These are phyloP conservation scores for Globisporangium mamillatum DNA, from an alignment of 352 stramenopile species.

Conservation along the genomic window DNA sequence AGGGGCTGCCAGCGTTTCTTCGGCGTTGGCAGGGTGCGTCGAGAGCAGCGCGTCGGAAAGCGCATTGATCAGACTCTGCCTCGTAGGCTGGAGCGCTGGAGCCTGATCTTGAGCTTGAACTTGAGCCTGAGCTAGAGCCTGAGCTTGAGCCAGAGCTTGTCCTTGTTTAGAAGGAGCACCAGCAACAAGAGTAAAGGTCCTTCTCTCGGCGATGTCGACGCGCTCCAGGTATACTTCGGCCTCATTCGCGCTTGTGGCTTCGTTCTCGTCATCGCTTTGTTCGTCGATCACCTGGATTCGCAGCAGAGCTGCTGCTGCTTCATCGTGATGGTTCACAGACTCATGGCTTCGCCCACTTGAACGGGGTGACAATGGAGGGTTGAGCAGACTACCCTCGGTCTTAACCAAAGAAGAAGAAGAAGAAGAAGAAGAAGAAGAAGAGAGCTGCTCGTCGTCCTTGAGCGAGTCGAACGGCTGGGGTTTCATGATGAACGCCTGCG, in stretches of 20 bases:
- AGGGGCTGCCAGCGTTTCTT: neutral
- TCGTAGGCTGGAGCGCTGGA: neutral
- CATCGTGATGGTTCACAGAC: neutral
- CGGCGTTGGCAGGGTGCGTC: neutral
- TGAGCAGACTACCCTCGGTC: neutral
- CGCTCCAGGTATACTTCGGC: constrained; percentile 14
- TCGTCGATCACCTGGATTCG: constrained; percentile 18
- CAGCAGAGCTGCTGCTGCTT: neutral
- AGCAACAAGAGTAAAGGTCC: neutral
- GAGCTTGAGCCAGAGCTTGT: neutral
- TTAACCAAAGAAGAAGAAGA: neutral
- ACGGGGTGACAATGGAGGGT: neutral
- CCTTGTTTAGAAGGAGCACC: neutral
- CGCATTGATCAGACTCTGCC: constrained; percentile 16
- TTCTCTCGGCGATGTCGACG: neutral
- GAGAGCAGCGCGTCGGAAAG: constrained; percentile 15
- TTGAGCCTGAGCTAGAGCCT: neutral
- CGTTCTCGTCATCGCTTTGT: constrained; percentile 17
- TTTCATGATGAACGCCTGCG: constrained; percentile 36
- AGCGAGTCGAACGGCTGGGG: constrained; percentile 13
- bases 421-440: neutral
- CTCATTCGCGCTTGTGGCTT: constrained; percentile 12
- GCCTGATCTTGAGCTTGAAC: neutral
- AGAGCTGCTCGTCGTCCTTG: neutral
- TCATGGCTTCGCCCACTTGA: neutral